Evolutionary conservation across 257 asterid species (phyloP).

Genomic region (Verbena officinalis): DNA sequence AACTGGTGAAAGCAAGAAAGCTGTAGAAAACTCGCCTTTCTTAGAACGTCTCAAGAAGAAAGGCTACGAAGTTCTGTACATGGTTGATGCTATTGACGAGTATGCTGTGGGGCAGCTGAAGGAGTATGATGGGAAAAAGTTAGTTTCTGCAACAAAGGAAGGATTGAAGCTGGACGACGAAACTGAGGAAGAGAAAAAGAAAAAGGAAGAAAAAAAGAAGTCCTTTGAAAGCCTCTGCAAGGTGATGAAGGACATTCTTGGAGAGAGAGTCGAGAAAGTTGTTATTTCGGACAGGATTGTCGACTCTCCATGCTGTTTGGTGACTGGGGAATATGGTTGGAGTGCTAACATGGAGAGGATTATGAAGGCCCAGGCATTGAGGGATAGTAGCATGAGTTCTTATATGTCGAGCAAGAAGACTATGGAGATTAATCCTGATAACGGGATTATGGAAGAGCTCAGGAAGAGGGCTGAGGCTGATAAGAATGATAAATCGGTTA

Average conservation of each 20-base stretch:
- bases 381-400: constrained; percentile 74
- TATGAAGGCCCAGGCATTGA: constrained; percentile 79
- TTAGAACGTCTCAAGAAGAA: constrained; percentile 78
- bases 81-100: constrained; percentile 89
- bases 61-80: constrained; percentile 74
- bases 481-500: constrained; percentile 77
- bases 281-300: constrained; percentile 76
- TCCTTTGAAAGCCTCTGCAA: constrained; percentile 77
- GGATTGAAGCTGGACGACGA: constrained; percentile 81
- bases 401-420: constrained; percentile 95
- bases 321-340: constrained; percentile 82
- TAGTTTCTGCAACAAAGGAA: constrained; percentile 78
- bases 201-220: constrained; percentile 64
- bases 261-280: constrained; percentile 79
- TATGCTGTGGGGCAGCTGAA: constrained; percentile 75
- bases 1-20: constrained; percentile 82
- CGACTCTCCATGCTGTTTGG: constrained; percentile 81
- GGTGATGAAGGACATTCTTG: constrained; percentile 67
- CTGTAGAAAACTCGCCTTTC: constrained; percentile 78
- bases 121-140: constrained; percentile 80
- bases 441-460: constrained; percentile 83
- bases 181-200: constrained; percentile 65
- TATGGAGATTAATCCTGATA: constrained; percentile 82
- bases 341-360: constrained; percentile 83
- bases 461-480: constrained; percentile 80